These are phyloP conservation scores for Vitis hybrid DNA, from an alignment of 177 flowering plant species.

Conservation along the genomic window DNA sequence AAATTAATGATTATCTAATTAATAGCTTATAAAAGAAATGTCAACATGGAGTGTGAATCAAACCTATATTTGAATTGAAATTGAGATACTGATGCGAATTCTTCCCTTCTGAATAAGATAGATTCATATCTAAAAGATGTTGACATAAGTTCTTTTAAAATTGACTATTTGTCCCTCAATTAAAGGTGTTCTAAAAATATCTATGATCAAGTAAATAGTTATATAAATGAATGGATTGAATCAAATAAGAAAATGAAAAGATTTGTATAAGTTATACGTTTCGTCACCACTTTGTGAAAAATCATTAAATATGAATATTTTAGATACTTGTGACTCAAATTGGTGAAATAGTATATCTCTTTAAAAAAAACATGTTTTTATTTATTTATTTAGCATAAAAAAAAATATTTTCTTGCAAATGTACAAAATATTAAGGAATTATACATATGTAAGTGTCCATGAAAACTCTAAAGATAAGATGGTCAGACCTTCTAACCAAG, in stretches of 20 bases:
- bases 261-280: neutral
- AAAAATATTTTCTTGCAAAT: slow-evolving; percentile 5
- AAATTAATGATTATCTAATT: no score
- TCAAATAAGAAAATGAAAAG: neutral
- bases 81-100: slow-evolving; percentile 5
- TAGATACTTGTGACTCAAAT: neutral
- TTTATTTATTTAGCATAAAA: neutral
- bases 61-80: slow-evolving; percentile 3
- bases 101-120: slow-evolving; percentile 1
- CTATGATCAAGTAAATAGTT: slow-evolving; percentile 1
- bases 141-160: slow-evolving; percentile 13
- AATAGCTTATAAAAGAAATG: no score
- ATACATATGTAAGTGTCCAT: neutral
- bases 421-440: slow-evolving; percentile 11
- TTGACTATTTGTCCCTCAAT: slow-evolving; percentile 2
- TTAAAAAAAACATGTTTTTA: neutral
- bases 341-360: slow-evolving; percentile 7
- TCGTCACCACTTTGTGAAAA: neutral
- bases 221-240: neutral
- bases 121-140: slow-evolving; percentile 10
- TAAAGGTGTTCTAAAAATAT: neutral
- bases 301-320: neutral
- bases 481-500: no score
- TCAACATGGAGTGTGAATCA: neutral
- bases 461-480: no score